These are phyloP conservation scores for Corinectria fuckeliana DNA, from an alignment of 2,329 filamentous ascomycete genomes.

Conservation along the genomic window DNA sequence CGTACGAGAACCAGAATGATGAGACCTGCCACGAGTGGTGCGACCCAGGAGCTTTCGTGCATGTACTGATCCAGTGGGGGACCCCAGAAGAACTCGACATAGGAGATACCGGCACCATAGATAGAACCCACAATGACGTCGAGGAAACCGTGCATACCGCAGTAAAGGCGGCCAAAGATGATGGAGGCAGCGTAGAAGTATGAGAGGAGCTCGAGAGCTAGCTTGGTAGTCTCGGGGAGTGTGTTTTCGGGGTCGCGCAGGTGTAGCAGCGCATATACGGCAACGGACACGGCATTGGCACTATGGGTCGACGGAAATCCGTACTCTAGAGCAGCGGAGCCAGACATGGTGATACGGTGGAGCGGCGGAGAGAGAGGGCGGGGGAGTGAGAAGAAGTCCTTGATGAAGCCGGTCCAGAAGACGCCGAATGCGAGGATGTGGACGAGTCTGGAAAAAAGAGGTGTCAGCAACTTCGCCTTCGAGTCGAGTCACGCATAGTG, in stretches of 20 bases:
- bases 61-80: slow-evolving; percentile 74
- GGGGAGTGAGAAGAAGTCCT: slow-evolving; percentile 91
- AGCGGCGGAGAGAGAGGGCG: slow-evolving; percentile 90
- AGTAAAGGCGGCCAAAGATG: slow-evolving; percentile 89
- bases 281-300: slow-evolving; percentile 94
- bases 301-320: slow-evolving; percentile 97
- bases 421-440: slow-evolving; percentile 81
- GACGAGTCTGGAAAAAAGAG: slow-evolving; percentile 58
- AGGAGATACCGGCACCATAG: slow-evolving; percentile 71
- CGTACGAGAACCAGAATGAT: slow-evolving; percentile 79
- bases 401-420: slow-evolving; percentile 90
- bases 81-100: slow-evolving; percentile 66
- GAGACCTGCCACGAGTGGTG: slow-evolving; percentile 68
- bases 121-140: slow-evolving; percentile 84
- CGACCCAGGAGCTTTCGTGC: slow-evolving; percentile 67
- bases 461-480: slow-evolving; percentile 26
- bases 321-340: slow-evolving; percentile 92
- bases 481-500: background rate
- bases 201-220: slow-evolving; percentile 70
- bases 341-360: slow-evolving; percentile 96
- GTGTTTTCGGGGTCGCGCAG: slow-evolving; percentile 71
- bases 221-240: slow-evolving; percentile 63
- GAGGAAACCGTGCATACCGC: slow-evolving; percentile 97
- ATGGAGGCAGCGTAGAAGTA: slow-evolving; percentile 92
- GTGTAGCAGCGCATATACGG: slow-evolving; percentile 79